A percentile compares a stretch with the other conserved stretches of the same genome.
Conservation (phyloP, 371 early-diverging fungal genomes). For the Mortierella sp. region DNA sequence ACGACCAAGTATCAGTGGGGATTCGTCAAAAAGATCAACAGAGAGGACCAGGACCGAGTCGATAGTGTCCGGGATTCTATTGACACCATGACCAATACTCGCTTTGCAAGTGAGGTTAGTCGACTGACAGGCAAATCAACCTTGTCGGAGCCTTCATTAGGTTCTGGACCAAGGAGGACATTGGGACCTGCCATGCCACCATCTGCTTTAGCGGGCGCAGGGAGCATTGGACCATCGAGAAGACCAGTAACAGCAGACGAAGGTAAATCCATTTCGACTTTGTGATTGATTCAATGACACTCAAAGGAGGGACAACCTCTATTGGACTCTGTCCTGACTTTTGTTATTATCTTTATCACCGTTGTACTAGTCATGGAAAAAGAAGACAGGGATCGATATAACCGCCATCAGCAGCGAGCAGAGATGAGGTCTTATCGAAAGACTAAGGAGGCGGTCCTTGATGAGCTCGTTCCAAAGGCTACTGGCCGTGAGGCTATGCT, state of each 20-base stretch:
- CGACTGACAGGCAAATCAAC: constrained; percentile 34
- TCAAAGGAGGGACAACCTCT: not conserved
- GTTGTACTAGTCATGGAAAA: constrained; percentile 60
- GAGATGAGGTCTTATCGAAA: constrained; percentile 62
- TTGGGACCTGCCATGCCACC: constrained; percentile 41
- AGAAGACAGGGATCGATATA: constrained; percentile 64
- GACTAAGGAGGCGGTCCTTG: constrained; percentile 71
- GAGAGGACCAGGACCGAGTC: constrained; percentile 63
- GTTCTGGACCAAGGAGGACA: constrained; percentile 5
- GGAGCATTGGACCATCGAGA: constrained; percentile 5
- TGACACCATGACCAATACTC: constrained; percentile 66
- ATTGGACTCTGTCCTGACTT: not conserved
- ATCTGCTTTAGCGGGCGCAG: not conserved
- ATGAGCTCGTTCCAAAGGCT: constrained; percentile 85
- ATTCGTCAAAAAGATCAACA: constrained; percentile 69
- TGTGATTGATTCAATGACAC: too few relatives aligned
- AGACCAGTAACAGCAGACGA: constrained; percentile 45
- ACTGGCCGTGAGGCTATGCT: constrained; percentile 82
- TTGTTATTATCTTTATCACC: not conserved
- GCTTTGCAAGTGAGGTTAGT: constrained; percentile 50
- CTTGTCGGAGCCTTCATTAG: not conserved
- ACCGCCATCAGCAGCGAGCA: constrained; percentile 56
- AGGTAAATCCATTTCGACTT: constrained; percentile 13
- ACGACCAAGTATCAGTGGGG: constrained; percentile 83
- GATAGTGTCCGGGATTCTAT: constrained; percentile 70